Conservation (phyloP, 2,329 filamentous ascomycete genomes). For the Claviceps spartinae region DNA sequence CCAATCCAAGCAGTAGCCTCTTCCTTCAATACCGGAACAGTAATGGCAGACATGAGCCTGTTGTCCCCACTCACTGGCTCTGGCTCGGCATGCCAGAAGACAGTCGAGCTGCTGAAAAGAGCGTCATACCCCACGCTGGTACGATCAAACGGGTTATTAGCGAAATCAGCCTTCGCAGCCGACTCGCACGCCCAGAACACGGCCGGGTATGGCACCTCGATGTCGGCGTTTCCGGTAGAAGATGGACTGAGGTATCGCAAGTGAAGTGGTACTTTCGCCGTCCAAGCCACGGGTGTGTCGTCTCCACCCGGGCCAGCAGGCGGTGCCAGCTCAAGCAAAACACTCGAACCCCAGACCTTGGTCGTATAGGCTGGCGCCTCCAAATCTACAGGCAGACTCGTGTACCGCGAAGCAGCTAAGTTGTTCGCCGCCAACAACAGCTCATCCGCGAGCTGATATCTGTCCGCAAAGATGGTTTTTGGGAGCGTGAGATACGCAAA, state of each 20-base stretch:
- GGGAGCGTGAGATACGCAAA: constrained; percentile 77
- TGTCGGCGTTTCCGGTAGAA: constrained; percentile 34
- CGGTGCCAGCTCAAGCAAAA: constrained; percentile 59
- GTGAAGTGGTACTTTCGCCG: constrained; percentile 65
- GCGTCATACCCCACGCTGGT: constrained; percentile 75
- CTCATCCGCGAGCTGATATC: constrained; percentile 65
- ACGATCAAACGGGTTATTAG: constrained; percentile 72
- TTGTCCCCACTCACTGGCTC: constrained; percentile 18
- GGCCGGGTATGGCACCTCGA: constrained; percentile 63
- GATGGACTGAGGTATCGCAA: constrained; percentile 65
- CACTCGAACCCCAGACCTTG: constrained; percentile 61
- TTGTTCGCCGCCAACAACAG: constrained; percentile 75
- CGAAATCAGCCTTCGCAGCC: constrained; percentile 51
- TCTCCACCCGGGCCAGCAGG: constrained; percentile 24
- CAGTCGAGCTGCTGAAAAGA: constrained; percentile 60
- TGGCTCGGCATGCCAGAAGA: constrained; percentile 69
- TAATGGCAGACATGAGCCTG: constrained; percentile 38
- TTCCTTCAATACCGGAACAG: constrained; percentile 52
- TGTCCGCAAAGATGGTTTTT: constrained; percentile 69
- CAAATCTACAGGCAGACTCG: constrained; percentile 69
- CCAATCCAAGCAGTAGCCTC: constrained; percentile 33
- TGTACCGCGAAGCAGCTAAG: constrained; percentile 51
- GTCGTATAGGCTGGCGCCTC: constrained; percentile 80
- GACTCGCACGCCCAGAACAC: constrained; percentile 84
- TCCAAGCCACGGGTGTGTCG: constrained; percentile 37